phyloP scores from a whole-genome alignment of 2,329 filamentous ascomycete genomes.

The Trichoderma gracile region DNA sequence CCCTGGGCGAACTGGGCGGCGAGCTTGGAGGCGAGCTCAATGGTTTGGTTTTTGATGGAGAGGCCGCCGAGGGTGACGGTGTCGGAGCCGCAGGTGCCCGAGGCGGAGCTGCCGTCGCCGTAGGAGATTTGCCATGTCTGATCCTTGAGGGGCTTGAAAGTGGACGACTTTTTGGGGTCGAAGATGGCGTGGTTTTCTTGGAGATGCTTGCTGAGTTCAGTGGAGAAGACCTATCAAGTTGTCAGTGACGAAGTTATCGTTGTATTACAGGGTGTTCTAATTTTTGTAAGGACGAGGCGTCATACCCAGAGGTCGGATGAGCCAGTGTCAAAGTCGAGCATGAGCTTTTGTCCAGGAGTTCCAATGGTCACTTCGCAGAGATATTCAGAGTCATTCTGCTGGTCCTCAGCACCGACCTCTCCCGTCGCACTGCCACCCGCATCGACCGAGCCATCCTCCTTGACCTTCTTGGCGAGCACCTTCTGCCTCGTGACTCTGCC shows the following conservation, averaged over 20 bases:
- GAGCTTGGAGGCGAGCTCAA: conserved; percentile 46
- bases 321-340: conserved; percentile 31
- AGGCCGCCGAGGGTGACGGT: conserved; percentile 46
- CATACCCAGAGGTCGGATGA: conserved; percentile 37
- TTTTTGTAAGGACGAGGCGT: too few species aligned
- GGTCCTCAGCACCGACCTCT: conserved; percentile 11
- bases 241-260: too few species aligned
- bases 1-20: conserved; percentile 42
- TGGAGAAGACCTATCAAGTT: conserved; percentile 46
- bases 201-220: conserved; percentile 41
- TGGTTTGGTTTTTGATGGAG: conserved; percentile 44
- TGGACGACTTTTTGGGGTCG: conserved; percentile 42
- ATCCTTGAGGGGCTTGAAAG: conserved; percentile 40
- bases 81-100: conserved; percentile 48
- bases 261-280: too few species aligned
- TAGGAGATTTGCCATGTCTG: conserved; percentile 47
- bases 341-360: conserved; percentile 28
- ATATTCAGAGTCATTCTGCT: conserved; percentile 29
- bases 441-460: background rate
- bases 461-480: background rate
- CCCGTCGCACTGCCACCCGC: conserved; percentile 2
- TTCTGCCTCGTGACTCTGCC: background rate
- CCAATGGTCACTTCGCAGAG: conserved; percentile 28
- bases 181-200: conserved; percentile 45
- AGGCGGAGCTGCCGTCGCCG: conserved; percentile 47